Evolutionary conservation across 2,329 filamentous ascomycete genomes (phyloP).

Genomic region (Plenodomus biglobosus): DNA sequence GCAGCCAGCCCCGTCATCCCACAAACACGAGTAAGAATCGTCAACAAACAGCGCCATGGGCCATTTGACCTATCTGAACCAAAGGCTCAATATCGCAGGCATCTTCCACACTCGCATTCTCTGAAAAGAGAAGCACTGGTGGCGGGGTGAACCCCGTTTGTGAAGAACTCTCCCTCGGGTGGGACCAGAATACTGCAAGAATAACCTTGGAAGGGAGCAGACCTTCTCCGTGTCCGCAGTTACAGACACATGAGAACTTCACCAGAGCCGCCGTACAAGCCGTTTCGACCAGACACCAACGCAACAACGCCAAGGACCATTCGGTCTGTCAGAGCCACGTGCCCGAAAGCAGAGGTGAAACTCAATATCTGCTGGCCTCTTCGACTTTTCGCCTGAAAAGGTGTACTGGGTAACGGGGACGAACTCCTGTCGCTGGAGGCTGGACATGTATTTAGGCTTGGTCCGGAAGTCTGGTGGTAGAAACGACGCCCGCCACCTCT

Average conservation of each 20-base stretch:
- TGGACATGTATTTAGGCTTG: slow-evolving; percentile 1
- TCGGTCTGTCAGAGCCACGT: slow-evolving; percentile 12
- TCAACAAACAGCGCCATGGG: slow-evolving; percentile 21
- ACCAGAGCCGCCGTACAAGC: background rate
- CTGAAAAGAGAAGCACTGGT: slow-evolving; percentile 20
- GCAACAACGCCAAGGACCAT: slow-evolving; percentile 12
- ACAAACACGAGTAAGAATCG: background rate
- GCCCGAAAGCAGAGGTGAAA: slow-evolving; percentile 4
- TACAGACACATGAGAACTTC: background rate
- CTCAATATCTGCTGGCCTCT: slow-evolving; percentile 13
- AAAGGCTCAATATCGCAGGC: slow-evolving; percentile 19
- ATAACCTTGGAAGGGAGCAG: no score
- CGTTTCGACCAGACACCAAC: slow-evolving; percentile 3
- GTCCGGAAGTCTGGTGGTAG: background rate
- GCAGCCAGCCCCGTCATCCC: background rate
- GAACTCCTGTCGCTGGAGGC: background rate
- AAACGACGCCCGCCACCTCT: no score
- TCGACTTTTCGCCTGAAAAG: slow-evolving; percentile 8
- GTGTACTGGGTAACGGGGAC: slow-evolving; percentile 7
- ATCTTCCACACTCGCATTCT: slow-evolving; percentile 15
- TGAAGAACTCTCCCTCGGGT: slow-evolving; percentile 6
- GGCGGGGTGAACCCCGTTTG: slow-evolving; percentile 13
- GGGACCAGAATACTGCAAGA: no score
- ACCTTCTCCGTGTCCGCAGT: no score
- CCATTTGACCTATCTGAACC: slow-evolving; percentile 21